Evolutionary conservation across 2,329 filamentous ascomycete species (phyloP).

Genomic region (Ilyonectria destructans): DNA sequence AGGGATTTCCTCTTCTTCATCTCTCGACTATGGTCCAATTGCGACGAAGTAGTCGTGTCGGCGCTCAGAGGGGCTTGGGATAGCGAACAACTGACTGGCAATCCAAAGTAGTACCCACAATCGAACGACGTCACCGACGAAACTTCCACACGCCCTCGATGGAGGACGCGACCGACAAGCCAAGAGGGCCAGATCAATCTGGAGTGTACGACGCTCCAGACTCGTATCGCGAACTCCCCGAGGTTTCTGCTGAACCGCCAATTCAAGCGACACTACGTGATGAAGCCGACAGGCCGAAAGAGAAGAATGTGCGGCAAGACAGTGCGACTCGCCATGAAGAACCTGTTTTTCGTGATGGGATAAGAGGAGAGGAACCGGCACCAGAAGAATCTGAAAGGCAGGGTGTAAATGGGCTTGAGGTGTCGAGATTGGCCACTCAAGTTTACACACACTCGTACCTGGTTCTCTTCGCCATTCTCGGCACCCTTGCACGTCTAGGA

Average conservation of each 20-base stretch:
- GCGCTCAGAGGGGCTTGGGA: conserved; percentile 8
- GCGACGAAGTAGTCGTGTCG: neutral
- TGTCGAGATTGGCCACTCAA: conserved; percentile 70
- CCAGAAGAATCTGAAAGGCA: conserved; percentile 34
- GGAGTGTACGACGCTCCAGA: conserved; percentile 19
- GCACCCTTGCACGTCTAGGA: conserved; percentile 87
- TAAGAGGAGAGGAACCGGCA: neutral
- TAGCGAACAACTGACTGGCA: conserved; percentile 1
- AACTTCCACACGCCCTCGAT: conserved; percentile 17
- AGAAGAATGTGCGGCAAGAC: neutral
- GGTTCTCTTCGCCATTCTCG: conserved; percentile 87
- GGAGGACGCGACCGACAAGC: conserved; percentile 7
- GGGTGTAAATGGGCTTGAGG: conserved; percentile 29
- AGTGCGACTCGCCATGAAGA: neutral
- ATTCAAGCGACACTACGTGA: conserved; percentile 22
- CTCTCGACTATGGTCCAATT: conserved; percentile 3
- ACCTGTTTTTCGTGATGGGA: neutral
- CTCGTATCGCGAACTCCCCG: conserved; percentile 41
- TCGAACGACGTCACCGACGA: neutral
- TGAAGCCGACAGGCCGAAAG: neutral
- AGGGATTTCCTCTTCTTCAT: neutral
- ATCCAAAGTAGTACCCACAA: neutral
- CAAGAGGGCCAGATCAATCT: conserved; percentile 8
- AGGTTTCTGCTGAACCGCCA: conserved; percentile 49
- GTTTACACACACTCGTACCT: conserved; percentile 86